Conservation (phyloP, 768 basidiomycete genomes). For the Phaffia tasmanica region DNA sequence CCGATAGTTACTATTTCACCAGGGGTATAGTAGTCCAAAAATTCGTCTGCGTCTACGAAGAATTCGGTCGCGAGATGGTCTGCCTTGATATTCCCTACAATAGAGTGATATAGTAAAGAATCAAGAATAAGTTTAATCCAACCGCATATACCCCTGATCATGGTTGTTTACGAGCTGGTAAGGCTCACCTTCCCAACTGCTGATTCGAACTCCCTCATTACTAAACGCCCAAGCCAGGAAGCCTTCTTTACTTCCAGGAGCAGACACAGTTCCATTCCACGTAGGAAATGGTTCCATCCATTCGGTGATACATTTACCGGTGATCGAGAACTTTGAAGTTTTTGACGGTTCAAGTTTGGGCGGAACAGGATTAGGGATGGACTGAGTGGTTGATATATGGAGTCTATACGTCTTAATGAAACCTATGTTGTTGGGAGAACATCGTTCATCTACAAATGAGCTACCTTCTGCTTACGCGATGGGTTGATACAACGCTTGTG, state of each 20-base stretch:
- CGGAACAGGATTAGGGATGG: not conserved
- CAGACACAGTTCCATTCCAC: not conserved
- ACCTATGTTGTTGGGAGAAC: not conserved
- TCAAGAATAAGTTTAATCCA: not conserved
- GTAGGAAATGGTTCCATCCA: constrained; percentile 9
- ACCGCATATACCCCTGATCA: not conserved
- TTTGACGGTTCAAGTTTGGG: no score
- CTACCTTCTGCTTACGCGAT: no score
- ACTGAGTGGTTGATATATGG: constrained; percentile 1
- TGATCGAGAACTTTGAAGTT: not conserved
- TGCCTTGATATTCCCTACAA: not conserved
- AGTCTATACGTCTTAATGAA: constrained; percentile 9
- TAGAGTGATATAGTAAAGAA: not conserved
- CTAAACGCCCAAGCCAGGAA: constrained; percentile 5
- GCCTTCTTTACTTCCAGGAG: not conserved
- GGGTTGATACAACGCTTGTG: not conserved
- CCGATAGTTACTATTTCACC: constrained; percentile 56
- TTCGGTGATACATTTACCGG: not conserved
- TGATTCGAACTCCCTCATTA: constrained; percentile 1
- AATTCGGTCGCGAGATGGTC: constrained; percentile 51
- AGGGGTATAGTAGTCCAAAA: constrained; percentile 61
- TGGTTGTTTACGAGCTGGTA: not conserved
- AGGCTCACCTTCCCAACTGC: constrained; percentile 11
- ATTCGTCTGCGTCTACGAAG: constrained; percentile 64
- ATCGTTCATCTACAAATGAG: not conserved